These are phyloP conservation scores for Coffea eugenioides DNA, from an alignment of 257 asterid genomes.

Conservation along the genomic window DNA sequence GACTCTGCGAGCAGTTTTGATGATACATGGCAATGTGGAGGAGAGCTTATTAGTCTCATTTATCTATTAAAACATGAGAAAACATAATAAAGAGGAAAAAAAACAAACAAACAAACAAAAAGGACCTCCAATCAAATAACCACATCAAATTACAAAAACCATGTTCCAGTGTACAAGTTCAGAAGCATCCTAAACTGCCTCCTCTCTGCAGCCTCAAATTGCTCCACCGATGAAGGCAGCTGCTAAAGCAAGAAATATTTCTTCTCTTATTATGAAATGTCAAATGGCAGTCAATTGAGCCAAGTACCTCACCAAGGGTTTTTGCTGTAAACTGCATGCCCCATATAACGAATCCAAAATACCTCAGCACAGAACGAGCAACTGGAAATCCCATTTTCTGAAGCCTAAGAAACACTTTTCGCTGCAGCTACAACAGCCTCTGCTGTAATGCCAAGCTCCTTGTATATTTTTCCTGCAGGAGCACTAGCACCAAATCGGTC, in stretches of 20 bases:
- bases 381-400: slow-evolving; percentile 21
- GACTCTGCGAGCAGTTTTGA: not conserved
- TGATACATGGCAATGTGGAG: not conserved
- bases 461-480: slow-evolving; percentile 54
- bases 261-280: slow-evolving; percentile 41
- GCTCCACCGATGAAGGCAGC: slow-evolving; percentile 27
- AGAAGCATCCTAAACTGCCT: slow-evolving; percentile 38
- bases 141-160: slow-evolving; percentile 37
- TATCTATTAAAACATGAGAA: slow-evolving; percentile 1
- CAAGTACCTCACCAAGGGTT: slow-evolving; percentile 19
- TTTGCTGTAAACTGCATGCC: slow-evolving; percentile 14
- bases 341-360: slow-evolving; percentile 11
- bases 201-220: slow-evolving; percentile 30
- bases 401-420: slow-evolving; percentile 47
- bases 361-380: slow-evolving; percentile 23
- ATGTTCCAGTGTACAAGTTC: slow-evolving; percentile 35
- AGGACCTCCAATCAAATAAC: slow-evolving; percentile 12
- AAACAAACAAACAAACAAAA: not conserved
- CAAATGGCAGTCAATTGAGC: slow-evolving; percentile 23
- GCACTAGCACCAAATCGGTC: slow-evolving; percentile 76
- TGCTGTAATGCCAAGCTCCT: slow-evolving; percentile 60
- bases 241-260: slow-evolving; percentile 11
- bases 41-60: slow-evolving; percentile 7
- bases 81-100: not conserved
- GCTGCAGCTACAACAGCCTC: slow-evolving; percentile 84